Conservation (phyloP, 805 yeast genomes). For the Ogataea neopini region DNA sequence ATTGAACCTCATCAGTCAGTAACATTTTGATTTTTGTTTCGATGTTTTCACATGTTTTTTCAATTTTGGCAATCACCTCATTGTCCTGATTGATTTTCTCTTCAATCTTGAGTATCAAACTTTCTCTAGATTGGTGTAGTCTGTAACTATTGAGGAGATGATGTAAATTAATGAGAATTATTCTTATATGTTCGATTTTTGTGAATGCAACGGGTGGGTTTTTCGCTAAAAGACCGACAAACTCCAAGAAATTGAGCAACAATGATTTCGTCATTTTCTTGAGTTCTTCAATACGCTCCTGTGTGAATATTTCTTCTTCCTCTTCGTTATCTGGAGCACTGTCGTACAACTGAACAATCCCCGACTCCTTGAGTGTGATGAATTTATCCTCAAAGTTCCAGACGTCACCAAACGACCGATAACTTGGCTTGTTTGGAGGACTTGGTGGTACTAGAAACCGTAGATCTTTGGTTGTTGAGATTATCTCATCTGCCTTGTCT, state of each 20-base stretch:
- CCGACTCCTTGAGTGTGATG: conserved; percentile 74
- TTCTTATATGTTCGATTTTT: conserved; percentile 77
- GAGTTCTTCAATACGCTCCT: conserved; percentile 67
- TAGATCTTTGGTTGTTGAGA: conserved; percentile 39
- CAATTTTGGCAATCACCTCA: conserved; percentile 43
- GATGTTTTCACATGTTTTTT: conserved; percentile 41
- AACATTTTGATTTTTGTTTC: conserved; percentile 37
- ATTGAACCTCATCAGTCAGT: conserved; percentile 22
- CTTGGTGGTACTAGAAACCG: conserved; percentile 65
- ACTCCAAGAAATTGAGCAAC: conserved; percentile 75
- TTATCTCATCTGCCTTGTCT: conserved; percentile 24
- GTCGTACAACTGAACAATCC: conserved; percentile 71
- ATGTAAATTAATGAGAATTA: conserved; percentile 84
- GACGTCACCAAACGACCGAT: conserved; percentile 84
- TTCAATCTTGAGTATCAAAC: conserved; percentile 73
- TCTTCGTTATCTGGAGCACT: conserved; percentile 29
- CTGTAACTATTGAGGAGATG: conserved; percentile 90
- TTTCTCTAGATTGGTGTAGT: conserved; percentile 93
- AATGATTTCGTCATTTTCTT: conserved; percentile 79
- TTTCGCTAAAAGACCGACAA: conserved; percentile 72
- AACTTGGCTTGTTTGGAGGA: conserved; percentile 61
- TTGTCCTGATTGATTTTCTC: conserved; percentile 50
- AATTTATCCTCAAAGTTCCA: conserved; percentile 84
- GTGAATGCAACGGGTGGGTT: conserved; percentile 62
- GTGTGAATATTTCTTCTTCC: conserved; percentile 42